These are phyloP conservation scores for Cylindrodendrum hubeiense DNA, from an alignment of 2,329 filamentous ascomycete species.

Conservation along the genomic window DNA sequence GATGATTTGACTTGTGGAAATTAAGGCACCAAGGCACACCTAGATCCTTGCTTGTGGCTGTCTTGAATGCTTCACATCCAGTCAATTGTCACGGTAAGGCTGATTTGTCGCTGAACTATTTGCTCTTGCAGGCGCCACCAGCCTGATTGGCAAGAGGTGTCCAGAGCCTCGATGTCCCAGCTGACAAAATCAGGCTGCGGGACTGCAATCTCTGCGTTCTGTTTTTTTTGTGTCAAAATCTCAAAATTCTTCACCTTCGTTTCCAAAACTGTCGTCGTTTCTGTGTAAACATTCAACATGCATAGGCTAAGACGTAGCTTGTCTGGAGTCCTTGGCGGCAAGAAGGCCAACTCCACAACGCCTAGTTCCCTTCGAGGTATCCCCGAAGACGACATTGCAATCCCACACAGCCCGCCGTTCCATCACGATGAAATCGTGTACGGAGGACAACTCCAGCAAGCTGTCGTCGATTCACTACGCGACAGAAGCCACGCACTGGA, in stretches of 20 bases:
- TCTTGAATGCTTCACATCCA: too few species aligned
- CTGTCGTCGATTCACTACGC: neutral
- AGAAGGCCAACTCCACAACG: neutral
- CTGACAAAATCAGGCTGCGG: neutral
- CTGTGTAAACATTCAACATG: neutral
- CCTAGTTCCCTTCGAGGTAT: neutral
- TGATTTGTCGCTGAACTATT: neutral
- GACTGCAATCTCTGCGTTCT: neutral
- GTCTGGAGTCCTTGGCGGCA: slow-evolving; percentile 4
- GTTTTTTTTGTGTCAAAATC: neutral
- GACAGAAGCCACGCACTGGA: slow-evolving; percentile 7
- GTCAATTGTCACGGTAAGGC: too few species aligned
- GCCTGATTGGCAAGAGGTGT: neutral
- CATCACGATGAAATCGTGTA: neutral
- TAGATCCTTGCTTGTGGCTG: too few species aligned
- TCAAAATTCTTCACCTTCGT: neutral
- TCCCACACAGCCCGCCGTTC: neutral
- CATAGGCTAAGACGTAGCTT: slow-evolving; percentile 14
- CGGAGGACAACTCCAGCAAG: neutral
- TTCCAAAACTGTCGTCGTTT: neutral
- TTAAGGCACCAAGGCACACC: too few species aligned
- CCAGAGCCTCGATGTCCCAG: neutral
- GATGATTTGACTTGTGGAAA: too few species aligned
- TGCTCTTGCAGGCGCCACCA: neutral
- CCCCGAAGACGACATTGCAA: neutral